A percentile compares a stretch with the other conserved stretches of the same genome.
phyloP scores from a whole-genome alignment of 1,139 yeast genomes.

The Pichia cactophila region DNA sequence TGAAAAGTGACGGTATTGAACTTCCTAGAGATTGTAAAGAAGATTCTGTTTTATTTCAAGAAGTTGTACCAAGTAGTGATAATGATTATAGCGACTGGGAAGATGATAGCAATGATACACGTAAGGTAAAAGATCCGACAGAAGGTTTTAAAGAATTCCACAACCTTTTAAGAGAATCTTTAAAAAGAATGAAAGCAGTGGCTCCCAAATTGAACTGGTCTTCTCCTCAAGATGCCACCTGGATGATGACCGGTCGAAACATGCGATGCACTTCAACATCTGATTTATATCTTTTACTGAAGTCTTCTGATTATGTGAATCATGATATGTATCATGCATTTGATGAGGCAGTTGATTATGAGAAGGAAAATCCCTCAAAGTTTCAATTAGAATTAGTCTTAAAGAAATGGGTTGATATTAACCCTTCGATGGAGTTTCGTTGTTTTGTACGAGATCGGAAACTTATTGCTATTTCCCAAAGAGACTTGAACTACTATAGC shows the following conservation, averaged over 20 bases:
- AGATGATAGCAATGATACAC: conserved; percentile 24
- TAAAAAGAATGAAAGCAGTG: conserved; percentile 48
- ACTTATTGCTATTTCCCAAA: conserved; percentile 70
- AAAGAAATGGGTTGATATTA: conserved; percentile 70
- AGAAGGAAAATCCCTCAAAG: conserved; percentile 18
- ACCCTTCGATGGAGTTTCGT: conserved; percentile 87
- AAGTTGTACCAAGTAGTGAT: conserved; percentile 40
- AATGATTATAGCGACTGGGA: conserved; percentile 71
- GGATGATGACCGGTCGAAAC: conserved; percentile 79
- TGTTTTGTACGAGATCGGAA: conserved; percentile 61
- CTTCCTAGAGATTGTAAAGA: conserved; percentile 45
- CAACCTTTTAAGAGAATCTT: conserved; percentile 37
- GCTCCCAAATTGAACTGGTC: conserved; percentile 95
- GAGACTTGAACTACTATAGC: conserved; percentile 78
- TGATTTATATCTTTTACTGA: conserved; percentile 72
- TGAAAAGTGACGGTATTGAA: conserved; percentile 68
- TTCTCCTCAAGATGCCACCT: conserved; percentile 87
- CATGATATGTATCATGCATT: conserved; percentile 78
- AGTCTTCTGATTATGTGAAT: conserved; percentile 78
- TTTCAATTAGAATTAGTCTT: conserved; percentile 57
- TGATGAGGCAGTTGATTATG: conserved; percentile 28
- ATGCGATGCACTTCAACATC: conserved; percentile 61
- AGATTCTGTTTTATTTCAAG: conserved; percentile 29
- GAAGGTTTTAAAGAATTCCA: conserved; percentile 54
- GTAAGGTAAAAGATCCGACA: conserved; percentile 33